Percentiles rank a stretch among this genome's conserved stretches.
These are phyloP conservation scores for Pharus latifolius DNA, from an alignment of 176 grass and related monocot genomes.

Conservation along the genomic window DNA sequence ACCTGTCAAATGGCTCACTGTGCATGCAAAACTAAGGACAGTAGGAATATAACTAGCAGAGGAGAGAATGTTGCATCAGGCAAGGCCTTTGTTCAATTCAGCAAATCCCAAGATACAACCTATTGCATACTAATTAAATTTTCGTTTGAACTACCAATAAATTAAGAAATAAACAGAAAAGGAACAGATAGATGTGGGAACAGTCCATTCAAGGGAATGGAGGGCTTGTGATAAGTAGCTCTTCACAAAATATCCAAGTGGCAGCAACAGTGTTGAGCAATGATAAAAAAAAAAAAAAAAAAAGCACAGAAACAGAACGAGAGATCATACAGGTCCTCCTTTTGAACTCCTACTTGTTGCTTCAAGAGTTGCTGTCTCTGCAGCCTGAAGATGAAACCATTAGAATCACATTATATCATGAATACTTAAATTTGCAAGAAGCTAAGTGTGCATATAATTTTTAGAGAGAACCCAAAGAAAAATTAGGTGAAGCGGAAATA, in stretches of 20 bases:
- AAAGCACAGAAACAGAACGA: conserved; percentile 17
- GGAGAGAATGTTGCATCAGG: no score
- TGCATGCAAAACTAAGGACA: no score
- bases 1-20: no score
- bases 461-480: not conserved
- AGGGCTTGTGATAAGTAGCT: no score
- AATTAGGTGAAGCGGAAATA: not conserved
- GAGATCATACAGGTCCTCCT: conserved; percentile 64
- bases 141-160: no score
- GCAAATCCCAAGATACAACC: no score
- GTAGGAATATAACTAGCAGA: no score
- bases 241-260: not conserved
- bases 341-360: conserved; percentile 66
- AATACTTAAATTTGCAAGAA: not conserved
- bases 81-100: no score
- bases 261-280: not conserved
- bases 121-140: no score
- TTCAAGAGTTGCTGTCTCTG: conserved; percentile 75
- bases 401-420: not conserved
- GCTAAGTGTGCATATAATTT: not conserved
- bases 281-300: not conserved
- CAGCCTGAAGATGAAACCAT: conserved; percentile 53
- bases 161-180: no score
- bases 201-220: no score
- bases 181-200: no score